Conservation (phyloP, 306 rosid genomes). For the Potentilla sterilis region DNA sequence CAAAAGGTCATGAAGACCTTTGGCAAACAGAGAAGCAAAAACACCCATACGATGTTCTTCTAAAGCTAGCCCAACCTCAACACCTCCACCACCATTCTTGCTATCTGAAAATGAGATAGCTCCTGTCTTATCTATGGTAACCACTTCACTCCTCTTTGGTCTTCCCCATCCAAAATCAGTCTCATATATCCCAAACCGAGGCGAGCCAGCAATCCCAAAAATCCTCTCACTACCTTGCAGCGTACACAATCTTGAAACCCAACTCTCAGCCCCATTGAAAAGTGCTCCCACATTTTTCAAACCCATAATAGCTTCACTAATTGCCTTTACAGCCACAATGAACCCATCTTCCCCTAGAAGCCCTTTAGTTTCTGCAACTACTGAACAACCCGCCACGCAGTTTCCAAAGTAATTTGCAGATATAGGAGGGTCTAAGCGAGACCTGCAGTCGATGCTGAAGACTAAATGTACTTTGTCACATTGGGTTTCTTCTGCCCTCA, state of each 20-base stretch:
- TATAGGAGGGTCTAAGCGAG: conserved; percentile 19
- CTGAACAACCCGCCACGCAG: neutral
- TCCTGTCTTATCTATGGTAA: conserved; percentile 9
- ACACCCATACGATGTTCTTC: conserved; percentile 1
- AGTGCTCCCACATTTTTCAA: neutral
- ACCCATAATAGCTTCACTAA: conserved; percentile 8
- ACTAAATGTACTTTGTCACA: neutral
- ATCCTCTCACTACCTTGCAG: neutral
- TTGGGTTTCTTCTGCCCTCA: conserved; percentile 6
- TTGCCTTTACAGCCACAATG: conserved; percentile 5
- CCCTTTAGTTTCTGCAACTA: conserved; percentile 1
- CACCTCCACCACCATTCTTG: conserved; percentile 23
- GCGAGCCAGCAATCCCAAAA: conserved; percentile 22
- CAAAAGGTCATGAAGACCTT: too few relatives aligned
- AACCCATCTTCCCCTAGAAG: conserved; percentile 6
- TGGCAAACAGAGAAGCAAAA: conserved; percentile 10
- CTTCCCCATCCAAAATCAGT: conserved; percentile 50
- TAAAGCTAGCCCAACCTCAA: conserved; percentile 28
- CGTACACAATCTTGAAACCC: neutral
- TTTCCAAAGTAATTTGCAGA: conserved; percentile 22
- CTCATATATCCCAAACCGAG: conserved; percentile 22
- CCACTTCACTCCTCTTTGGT: conserved; percentile 26
- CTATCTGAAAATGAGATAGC: neutral
- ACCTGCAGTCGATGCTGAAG: conserved; percentile 7
- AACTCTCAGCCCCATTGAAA: conserved; percentile 11